Percentiles rank a stretch among this genome's conserved stretches.
These are phyloP conservation scores for Pezicula neosporulosa DNA, from an alignment of 2,329 filamentous ascomycete genomes.

Conservation along the genomic window DNA sequence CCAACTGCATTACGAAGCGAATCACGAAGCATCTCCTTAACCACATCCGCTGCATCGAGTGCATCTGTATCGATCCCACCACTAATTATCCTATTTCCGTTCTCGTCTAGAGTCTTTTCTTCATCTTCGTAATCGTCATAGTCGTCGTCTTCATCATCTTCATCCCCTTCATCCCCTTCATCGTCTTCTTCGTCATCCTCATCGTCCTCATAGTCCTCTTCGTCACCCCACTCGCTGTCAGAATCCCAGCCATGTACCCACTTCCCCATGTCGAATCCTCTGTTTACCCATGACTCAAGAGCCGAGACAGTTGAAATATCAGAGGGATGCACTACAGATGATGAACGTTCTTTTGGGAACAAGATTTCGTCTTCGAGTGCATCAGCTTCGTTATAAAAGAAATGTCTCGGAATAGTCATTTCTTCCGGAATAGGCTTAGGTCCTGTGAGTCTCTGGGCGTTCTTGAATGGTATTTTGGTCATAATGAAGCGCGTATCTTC, in stretches of 20 bases:
- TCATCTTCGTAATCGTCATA: background rate
- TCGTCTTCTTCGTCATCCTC: background rate
- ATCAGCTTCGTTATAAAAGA: constrained; percentile 37
- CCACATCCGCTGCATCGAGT: too few relatives aligned
- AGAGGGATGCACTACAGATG: background rate
- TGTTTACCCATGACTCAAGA: too few relatives aligned
- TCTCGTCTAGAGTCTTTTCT: background rate
- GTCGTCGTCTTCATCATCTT: background rate
- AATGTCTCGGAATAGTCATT: constrained; percentile 13
- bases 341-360: constrained; percentile 32
- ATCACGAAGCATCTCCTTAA: too few relatives aligned
- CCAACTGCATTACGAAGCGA: too few relatives aligned
- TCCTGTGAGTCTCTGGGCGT: background rate
- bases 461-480: background rate
- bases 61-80: background rate
- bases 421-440: constrained; percentile 1
- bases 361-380: constrained; percentile 36
- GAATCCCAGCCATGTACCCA: constrained; percentile 2
- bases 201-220: constrained; percentile 1
- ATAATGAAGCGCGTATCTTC: constrained; percentile 7
- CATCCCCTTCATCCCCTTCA: too few relatives aligned
- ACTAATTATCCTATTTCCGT: background rate
- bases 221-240: background rate
- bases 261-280: too few relatives aligned
- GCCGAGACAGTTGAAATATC: too few relatives aligned